Evolutionary conservation across 2,329 filamentous ascomycete species (phyloP), one percentile per base, ranked within the genome.

Genomic region (Endoconidiophora polonica): DNA sequence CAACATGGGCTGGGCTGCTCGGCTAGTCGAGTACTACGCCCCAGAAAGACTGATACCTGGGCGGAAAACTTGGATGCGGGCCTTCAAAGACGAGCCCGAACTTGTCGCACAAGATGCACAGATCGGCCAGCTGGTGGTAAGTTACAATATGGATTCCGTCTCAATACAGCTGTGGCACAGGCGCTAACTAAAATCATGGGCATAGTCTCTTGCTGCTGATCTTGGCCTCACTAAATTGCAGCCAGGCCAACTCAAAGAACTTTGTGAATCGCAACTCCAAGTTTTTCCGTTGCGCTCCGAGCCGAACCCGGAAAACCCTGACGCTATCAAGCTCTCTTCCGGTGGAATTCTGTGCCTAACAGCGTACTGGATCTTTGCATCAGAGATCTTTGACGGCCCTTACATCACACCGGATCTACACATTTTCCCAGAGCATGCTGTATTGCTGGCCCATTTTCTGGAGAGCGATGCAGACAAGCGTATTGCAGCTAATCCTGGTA

Each of bases 91-190:
- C 40, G 73, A 83, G 12, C 70, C 78, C 39, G 65, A 71, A 39
- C 63, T 86, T 29, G 71, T 77, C 52, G 73, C 73, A 14, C 70
- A 76, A 52, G 77, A 84, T 54, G 73, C 75, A 5, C 72, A 83
- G 44, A 71, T 85, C n/a, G 83, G 83, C 0, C 79, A 87, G 58
- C 65, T 88, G 22, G 79, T 79, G 55, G 77, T 81, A 65, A 62
- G 74, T 68, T 24, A 26, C 4, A 5, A 37, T 9, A 3, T 3
- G 9, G 26, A 20, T 22, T 10, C 18, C 12, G n/a, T 18, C 12
- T 12, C 14, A 24, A 36, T 22, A 44, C 16, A 16, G 42, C 18
- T 22, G 36, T 39, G 5, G 7, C 20, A 2, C n/a, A 41, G 6
- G 23, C 37, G n/a, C 40, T 52, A 3, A 48, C 50, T 52, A 49